These are phyloP conservation scores for Cenococcum geophilum DNA, from an alignment of 495 filamentous ascomycete genomes.

Conservation along the genomic window DNA sequence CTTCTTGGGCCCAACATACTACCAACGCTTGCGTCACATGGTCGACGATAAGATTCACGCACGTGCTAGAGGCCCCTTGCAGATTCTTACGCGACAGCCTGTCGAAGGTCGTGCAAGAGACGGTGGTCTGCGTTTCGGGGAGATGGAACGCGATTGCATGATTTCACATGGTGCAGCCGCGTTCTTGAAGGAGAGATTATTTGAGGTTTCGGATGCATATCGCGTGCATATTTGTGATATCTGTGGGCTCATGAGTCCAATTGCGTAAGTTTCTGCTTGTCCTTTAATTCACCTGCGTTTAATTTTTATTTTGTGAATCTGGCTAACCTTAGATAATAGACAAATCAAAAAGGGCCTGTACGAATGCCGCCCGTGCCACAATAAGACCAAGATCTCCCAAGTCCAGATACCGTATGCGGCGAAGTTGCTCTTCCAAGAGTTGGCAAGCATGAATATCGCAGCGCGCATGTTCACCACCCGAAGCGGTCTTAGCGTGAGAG, in stretches of 20 bases:
- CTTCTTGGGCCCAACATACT: slow-evolving; percentile 97
- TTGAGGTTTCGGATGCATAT: slow-evolving; percentile 98
- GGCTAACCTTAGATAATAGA: slow-evolving; percentile 42
- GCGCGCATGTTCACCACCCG: slow-evolving; percentile 90
- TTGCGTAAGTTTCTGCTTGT: slow-evolving; percentile 69
- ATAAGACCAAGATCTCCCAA: slow-evolving; percentile 96
- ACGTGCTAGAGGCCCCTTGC: slow-evolving; percentile 86
- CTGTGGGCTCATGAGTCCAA: slow-evolving; percentile 96
- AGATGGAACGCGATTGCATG: slow-evolving; percentile 99
- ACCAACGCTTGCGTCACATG: slow-evolving; percentile 98
- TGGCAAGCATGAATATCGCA: slow-evolving; percentile 97
- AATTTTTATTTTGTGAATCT: background rate
- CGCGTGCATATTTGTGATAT: slow-evolving; percentile 97
- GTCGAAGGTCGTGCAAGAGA: slow-evolving; percentile 97
- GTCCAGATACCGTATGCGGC: slow-evolving; percentile 96
- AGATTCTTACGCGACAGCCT: slow-evolving; percentile 97
- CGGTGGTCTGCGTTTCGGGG: slow-evolving; percentile 97
- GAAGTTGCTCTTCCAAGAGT: slow-evolving; percentile 97
- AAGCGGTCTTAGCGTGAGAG: slow-evolving; percentile 63
- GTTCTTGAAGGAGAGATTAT: slow-evolving; percentile 94
- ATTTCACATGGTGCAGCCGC: slow-evolving; percentile 94
- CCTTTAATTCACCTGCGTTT: slow-evolving; percentile 12
- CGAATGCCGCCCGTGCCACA: slow-evolving; percentile 94
- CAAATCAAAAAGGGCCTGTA: slow-evolving; percentile 90
- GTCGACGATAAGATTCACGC: slow-evolving; percentile 99